Conservation (phyloP, 768 basidiomycete species). For the Rhizopogon rudus region DNA sequence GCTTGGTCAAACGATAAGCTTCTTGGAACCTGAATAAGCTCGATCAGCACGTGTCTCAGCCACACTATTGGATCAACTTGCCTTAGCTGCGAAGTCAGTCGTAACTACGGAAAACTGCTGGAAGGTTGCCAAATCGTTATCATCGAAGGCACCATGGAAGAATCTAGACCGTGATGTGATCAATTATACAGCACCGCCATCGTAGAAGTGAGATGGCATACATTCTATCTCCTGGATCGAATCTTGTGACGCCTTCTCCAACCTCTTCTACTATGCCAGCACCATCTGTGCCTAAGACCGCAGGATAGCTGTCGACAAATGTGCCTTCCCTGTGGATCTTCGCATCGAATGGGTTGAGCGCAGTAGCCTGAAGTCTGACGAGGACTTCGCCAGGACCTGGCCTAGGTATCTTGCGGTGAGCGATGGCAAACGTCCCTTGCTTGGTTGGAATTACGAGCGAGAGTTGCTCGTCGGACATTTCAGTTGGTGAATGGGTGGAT, state of each 20-base stretch:
- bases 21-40: constrained; percentile 36
- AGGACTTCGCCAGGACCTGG: constrained; percentile 46
- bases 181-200: constrained; percentile 10
- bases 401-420: constrained; percentile 28
- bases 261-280: constrained; percentile 48
- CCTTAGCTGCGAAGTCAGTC: constrained; percentile 38
- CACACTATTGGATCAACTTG: constrained; percentile 6
- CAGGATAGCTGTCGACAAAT: constrained; percentile 38
- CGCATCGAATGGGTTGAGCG: constrained; percentile 52
- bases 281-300: constrained; percentile 43
- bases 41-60: neutral
- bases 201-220: constrained; percentile 21
- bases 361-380: constrained; percentile 40
- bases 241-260: constrained; percentile 45
- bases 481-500: constrained; percentile 2
- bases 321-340: constrained; percentile 39
- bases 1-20: constrained; percentile 45
- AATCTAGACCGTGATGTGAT: constrained; percentile 29
- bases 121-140: constrained; percentile 33
- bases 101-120: constrained; percentile 41
- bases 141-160: constrained; percentile 33
- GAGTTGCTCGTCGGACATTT: constrained; percentile 23
- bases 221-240: constrained; percentile 51
- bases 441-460: constrained; percentile 27
- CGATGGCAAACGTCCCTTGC: constrained; percentile 32